Evolutionary conservation across 768 basidiomycete species (phyloP).

Genomic region (Russula sp.): DNA sequence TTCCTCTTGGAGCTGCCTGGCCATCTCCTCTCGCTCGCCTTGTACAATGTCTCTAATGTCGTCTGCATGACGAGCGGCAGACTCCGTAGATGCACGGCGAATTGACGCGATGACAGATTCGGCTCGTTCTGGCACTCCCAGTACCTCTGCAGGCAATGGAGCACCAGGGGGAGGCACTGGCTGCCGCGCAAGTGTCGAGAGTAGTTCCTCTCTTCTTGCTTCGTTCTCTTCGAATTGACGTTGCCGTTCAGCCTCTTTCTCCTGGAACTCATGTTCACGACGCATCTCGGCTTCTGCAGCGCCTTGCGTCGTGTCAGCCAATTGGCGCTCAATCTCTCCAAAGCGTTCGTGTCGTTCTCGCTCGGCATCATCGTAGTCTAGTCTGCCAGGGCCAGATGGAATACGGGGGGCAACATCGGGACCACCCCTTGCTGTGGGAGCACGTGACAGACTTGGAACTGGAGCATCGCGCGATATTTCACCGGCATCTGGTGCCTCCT

Average conservation of each 20-base stretch:
- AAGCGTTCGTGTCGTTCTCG: conserved; percentile 45
- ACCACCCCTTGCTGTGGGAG: not conserved
- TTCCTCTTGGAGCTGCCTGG: conserved; percentile 13
- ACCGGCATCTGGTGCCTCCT: not conserved
- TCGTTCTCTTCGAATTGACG: conserved; percentile 51
- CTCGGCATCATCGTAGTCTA: conserved; percentile 39
- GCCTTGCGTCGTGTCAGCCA: conserved; percentile 41
- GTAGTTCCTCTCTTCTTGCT: conserved; percentile 45
- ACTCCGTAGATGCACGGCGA: conserved; percentile 41
- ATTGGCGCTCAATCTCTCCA: conserved; percentile 43
- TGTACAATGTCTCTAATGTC: conserved; percentile 43
- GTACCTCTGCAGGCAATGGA: conserved; percentile 12
- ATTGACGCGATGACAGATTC: conserved; percentile 33
- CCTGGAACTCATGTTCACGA: conserved; percentile 57
- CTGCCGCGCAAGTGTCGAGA: conserved; percentile 23
- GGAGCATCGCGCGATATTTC: not conserved
- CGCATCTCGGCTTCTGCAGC: conserved; percentile 54
- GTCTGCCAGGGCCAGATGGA: conserved; percentile 26
- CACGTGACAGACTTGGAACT: not conserved
- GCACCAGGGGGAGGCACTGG: not conserved
- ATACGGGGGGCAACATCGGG: conserved; percentile 1
- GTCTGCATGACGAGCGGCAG: conserved; percentile 46
- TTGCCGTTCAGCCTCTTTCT: conserved; percentile 58
- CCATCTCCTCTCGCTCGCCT: conserved; percentile 22
- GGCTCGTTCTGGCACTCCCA: conserved; percentile 24